Evolutionary conservation across 2,329 filamentous ascomycete genomes (phyloP), one percentile per base, ranked within the genome.

Genomic region (Talaromyces sp.): DNA sequence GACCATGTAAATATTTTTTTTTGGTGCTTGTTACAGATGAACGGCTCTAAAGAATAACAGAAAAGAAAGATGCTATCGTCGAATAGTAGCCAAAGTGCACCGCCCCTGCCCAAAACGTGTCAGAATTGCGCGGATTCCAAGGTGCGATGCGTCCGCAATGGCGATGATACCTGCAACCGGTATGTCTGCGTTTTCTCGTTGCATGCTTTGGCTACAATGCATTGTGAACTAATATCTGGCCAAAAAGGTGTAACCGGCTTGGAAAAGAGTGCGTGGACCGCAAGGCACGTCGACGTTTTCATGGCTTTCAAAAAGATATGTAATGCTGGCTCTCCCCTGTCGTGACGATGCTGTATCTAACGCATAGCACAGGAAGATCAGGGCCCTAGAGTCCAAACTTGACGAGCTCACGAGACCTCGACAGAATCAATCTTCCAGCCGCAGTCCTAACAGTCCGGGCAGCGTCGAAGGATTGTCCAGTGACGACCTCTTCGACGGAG

Each of bases 241-340:
- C 10, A 3, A 32, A 19, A 5, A 75, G 74, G 61, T 77, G 75
- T 52, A 65, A 65, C 31, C 72, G 75, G 19, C 64, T 77, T 27
- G 67, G 69, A 21, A 74, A 75, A 59, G 66, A 72, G 53, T 77
- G 75, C 59, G 62, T 71, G 2, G 74, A 72, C 57, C 71, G 75
- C 7, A 52, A 73, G 49, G 70, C 72, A 8, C 67, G 69, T 43
- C 69, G 73, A 56, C 70, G 73, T 29, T 72, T 67, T 38, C 56
- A 76, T 61, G 73, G 71, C 27, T 71, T 70, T 31, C 66, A 71
- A 38, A 76, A 74, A 58, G 75, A 76, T 61, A 68, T 69, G 69
- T 71, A 62, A 56, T 63, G 56, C 10, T n/a, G 14, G n/a, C 43
- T 46, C 43, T 46, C 26, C 41, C 7, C 50, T 24, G 7, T 14